Conservation (phyloP, 805 yeast genomes). For the Phaffomyces antillensis region DNA sequence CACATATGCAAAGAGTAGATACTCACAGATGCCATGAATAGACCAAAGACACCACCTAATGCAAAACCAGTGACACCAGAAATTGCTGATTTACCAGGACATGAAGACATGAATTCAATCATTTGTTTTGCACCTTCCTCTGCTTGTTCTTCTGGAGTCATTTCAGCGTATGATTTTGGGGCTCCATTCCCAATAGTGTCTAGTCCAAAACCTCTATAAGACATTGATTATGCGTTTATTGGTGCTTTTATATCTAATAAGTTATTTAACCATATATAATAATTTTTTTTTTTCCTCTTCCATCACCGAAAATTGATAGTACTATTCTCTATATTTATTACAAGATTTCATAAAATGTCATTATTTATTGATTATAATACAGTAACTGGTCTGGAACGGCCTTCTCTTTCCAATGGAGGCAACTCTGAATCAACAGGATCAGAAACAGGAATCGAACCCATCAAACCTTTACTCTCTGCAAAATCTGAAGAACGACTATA, state of each 20-base stretch:
- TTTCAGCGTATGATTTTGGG: slow-evolving; percentile 49
- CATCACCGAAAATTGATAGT: too few relatives aligned
- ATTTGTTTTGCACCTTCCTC: slow-evolving; percentile 81
- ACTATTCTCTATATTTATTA: not conserved
- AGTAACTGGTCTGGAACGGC: slow-evolving; percentile 36
- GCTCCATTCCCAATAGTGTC: slow-evolving; percentile 34
- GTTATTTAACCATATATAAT: not conserved
- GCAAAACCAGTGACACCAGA: slow-evolving; percentile 93
- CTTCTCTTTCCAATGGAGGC: slow-evolving; percentile 78
- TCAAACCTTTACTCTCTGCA: slow-evolving; percentile 87
- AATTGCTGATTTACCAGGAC: slow-evolving; percentile 90
- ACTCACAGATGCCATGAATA: slow-evolving; percentile 71
- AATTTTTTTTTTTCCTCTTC: not conserved
- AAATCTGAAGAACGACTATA: slow-evolving; percentile 66
- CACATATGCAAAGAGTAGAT: not conserved
- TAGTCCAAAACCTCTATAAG: slow-evolving; percentile 35
- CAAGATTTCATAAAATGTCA: not conserved
- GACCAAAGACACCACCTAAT: slow-evolving; percentile 86
- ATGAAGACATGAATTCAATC: slow-evolving; percentile 80
- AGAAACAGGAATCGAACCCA: slow-evolving; percentile 83
- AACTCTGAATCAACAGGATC: slow-evolving; percentile 42
- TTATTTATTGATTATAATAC: not conserved
- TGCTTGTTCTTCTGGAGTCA: slow-evolving; percentile 91
- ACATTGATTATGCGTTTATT: slow-evolving; percentile 20
- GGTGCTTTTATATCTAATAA: too few relatives aligned